Base-by-base conservation (phyloP, 306 rosid genomes). In the Rosa persica region DNA sequence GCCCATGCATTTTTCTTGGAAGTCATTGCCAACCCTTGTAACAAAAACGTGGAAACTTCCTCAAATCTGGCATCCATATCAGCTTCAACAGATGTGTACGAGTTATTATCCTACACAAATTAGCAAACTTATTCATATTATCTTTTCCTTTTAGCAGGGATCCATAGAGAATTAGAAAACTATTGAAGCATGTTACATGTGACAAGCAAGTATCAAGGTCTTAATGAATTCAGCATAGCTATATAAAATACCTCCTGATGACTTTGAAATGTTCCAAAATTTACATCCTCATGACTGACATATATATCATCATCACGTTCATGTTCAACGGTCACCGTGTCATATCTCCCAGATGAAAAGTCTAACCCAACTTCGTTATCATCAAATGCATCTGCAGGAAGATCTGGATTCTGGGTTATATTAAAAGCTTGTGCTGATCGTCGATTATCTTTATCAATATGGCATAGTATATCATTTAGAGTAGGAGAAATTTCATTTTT, bases 1-100 rank as follows among this genome's bases (percentile, higher is more conserved):
- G 82, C 85, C 79, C 82, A 78, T 13, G 58, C 47, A 73, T 82
- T 82, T 67, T 67, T 48, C 72, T 78, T 78, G 27, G 68, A 71
- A 76, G 67, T 5, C 19, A 44, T 13, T 46, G 75, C 60, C 42
- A 78, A 58, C n/a, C 82, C 66, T 77, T 72, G 79, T 34, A 82
- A 66, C 71, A 36, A 55, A 55, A 72, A 66, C 55, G 12, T 39
- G 1, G 76, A 66, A 22, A 82, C 64, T 66, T 78, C 39, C 43
- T 82, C 55, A 13, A 72, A 60, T 75, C 79, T 42, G 55, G 66
- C 76, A 73, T 73, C 75, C 11, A 23, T 49, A 66, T 44, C 71
- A 55, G 57, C 65, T 72, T 66, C 81, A 6, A 23, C 10, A 8
- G 57, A 66, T 19, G 57, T 22, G 73, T 19, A 54, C 25, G 61